Evolutionary conservation across 1,284 basidiomycete genomes (phyloP).

Genomic region (Heterobasidion occidentale): DNA sequence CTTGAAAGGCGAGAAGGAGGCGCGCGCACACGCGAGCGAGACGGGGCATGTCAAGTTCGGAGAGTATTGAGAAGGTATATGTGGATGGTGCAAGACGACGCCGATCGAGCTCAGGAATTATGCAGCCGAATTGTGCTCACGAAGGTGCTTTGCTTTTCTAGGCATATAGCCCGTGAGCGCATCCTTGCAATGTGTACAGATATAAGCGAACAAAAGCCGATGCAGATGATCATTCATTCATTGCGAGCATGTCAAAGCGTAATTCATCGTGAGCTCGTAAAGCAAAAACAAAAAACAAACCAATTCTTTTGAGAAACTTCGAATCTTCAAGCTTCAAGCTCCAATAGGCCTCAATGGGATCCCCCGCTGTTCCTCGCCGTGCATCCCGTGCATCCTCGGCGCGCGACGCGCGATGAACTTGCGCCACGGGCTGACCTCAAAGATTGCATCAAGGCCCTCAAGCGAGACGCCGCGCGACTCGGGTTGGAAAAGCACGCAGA

Average conservation of each 20-base stretch:
- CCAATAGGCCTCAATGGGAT: neutral
- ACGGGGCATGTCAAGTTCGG: constrained; percentile 88
- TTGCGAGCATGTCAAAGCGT: too few species aligned
- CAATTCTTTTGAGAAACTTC: too few species aligned
- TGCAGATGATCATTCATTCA: too few species aligned
- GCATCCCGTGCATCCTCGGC: neutral
- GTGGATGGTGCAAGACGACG: neutral
- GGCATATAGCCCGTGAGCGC: too few species aligned
- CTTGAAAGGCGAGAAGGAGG: constrained; percentile 88
- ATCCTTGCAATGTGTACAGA: too few species aligned
- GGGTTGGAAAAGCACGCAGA: constrained; percentile 33
- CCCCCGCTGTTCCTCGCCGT: neutral
- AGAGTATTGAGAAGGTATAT: constrained; percentile 54
- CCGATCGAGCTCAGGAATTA: too few species aligned
- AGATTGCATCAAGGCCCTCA: constrained; percentile 31
- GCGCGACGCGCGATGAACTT: constrained; percentile 2
- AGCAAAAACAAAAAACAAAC: too few species aligned
- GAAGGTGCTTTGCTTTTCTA: too few species aligned
- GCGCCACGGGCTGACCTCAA: constrained; percentile 23
- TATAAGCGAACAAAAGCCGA: too few species aligned
- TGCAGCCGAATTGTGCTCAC: too few species aligned
- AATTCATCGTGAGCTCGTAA: too few species aligned
- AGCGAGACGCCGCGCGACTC: constrained; percentile 38
- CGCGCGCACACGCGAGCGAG: constrained; percentile 75
- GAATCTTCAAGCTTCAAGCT: neutral